Conservation (phyloP, 257 asterid species). For the Lithospermum erythrorhizon region DNA sequence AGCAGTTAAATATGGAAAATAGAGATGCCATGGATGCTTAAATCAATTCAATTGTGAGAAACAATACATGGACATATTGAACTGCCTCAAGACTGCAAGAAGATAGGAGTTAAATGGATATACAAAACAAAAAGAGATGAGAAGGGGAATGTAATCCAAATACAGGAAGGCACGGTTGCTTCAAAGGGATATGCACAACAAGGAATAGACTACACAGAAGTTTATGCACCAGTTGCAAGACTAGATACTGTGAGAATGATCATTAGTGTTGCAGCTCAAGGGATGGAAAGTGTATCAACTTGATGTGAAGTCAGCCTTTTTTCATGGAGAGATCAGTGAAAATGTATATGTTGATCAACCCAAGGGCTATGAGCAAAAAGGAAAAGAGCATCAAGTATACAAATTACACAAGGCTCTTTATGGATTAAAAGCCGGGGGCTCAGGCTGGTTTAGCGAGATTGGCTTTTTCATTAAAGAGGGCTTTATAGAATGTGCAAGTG, state of each 20-base stretch:
- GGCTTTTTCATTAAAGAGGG: too few species aligned
- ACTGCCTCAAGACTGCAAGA: neutral
- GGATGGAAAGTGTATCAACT: neutral
- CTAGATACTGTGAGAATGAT: too few species aligned
- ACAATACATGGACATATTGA: neutral
- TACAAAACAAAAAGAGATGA: neutral
- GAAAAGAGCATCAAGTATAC: too few species aligned
- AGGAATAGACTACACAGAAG: neutral
- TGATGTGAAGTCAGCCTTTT: too few species aligned
- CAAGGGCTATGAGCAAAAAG: neutral
- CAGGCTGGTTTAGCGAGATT: constrained; percentile 10
- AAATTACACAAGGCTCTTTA: too few species aligned
- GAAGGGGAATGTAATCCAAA: neutral
- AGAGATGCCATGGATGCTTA: neutral
- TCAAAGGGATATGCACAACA: neutral
- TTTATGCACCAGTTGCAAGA: neutral
- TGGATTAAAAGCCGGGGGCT: constrained; percentile 2
- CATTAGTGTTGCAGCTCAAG: too few species aligned
- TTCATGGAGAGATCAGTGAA: too few species aligned
- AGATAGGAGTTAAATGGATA: too few species aligned
- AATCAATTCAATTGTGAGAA: neutral
- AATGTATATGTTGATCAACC: neutral
- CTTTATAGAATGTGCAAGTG: too few species aligned
- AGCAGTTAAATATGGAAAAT: too few species aligned
- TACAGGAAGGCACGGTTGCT: neutral